Evolutionary conservation across 2,329 filamentous ascomycete genomes (phyloP).

Genomic region (Aspergillus fumigatus): DNA sequence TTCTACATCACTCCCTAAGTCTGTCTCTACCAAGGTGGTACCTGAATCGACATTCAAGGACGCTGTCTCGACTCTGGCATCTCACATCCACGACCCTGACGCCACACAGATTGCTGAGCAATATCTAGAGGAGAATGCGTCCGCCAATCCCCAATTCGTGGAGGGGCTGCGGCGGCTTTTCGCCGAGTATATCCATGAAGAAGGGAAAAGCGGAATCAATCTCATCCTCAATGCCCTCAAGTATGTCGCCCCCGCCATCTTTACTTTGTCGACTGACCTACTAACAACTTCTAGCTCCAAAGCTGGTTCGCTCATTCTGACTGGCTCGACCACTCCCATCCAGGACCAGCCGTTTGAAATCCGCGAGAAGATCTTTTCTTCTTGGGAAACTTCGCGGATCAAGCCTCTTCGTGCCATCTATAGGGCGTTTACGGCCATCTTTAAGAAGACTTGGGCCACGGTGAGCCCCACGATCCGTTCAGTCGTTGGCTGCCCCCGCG

Average conservation of each 20-base stretch:
- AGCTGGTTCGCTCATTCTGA: slow-evolving; percentile 53
- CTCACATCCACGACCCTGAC: slow-evolving; percentile 26
- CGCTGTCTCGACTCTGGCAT: slow-evolving; percentile 28
- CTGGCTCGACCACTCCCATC: slow-evolving; percentile 53
- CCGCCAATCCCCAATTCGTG: slow-evolving; percentile 48
- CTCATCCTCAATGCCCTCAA: slow-evolving; percentile 52
- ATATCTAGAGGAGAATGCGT: slow-evolving; percentile 47
- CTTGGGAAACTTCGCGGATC: slow-evolving; percentile 52
- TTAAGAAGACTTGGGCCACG: slow-evolving; percentile 51
- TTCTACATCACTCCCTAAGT: slow-evolving; percentile 32
- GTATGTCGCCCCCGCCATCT: slow-evolving; percentile 30
- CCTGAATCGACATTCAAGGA: slow-evolving; percentile 40
- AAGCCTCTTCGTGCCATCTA: slow-evolving; percentile 49
- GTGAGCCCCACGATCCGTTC: slow-evolving; percentile 47
- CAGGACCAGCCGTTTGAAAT: slow-evolving; percentile 50
- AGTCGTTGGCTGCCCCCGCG: slow-evolving; percentile 51
- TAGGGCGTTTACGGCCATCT: slow-evolving; percentile 46
- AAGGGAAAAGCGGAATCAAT: slow-evolving; percentile 46
- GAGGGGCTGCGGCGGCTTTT: slow-evolving; percentile 47
- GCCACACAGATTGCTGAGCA: slow-evolving; percentile 35
- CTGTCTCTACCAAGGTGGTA: slow-evolving; percentile 34
- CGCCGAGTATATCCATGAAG: slow-evolving; percentile 45
- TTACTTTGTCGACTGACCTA: background rate
- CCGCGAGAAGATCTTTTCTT: slow-evolving; percentile 50
- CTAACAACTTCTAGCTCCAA: slow-evolving; percentile 40